Conservation (phyloP, 1,139 yeast genomes). For the Kodamaea plutei region DNA sequence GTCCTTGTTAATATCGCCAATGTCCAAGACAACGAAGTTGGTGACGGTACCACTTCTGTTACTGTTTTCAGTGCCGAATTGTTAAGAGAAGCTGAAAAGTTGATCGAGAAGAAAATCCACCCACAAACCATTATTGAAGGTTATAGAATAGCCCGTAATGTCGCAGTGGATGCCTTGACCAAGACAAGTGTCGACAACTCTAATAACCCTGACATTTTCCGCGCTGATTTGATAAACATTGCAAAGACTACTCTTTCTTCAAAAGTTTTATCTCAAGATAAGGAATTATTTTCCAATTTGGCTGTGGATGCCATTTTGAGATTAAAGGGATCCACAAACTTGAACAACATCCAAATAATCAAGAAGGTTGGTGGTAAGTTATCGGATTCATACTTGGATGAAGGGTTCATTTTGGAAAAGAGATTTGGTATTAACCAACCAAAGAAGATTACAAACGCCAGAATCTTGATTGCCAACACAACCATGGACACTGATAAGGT, state of each 20-base stretch:
- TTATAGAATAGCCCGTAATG: slow-evolving; percentile 78
- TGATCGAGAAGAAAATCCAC: slow-evolving; percentile 89
- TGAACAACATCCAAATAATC: slow-evolving; percentile 90
- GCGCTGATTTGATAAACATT: slow-evolving; percentile 74
- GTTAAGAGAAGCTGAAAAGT: slow-evolving; percentile 89
- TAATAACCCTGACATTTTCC: slow-evolving; percentile 56
- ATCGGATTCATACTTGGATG: slow-evolving; percentile 89
- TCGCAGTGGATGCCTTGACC: slow-evolving; percentile 79
- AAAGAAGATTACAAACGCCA: slow-evolving; percentile 76
- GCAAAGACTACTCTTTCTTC: slow-evolving; percentile 94
- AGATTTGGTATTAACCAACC: slow-evolving; percentile 94
- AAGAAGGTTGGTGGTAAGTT: slow-evolving; percentile 92
- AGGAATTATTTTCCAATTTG: slow-evolving; percentile 78
- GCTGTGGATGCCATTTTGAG: slow-evolving; percentile 95
- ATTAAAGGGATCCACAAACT: slow-evolving; percentile 88
- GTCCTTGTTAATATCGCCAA: slow-evolving; percentile 93
- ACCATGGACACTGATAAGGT: slow-evolving; percentile 98
- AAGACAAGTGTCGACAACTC: slow-evolving; percentile 76
- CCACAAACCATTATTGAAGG: slow-evolving; percentile 98
- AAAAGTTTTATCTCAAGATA: slow-evolving; percentile 91
- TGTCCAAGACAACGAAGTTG: slow-evolving; percentile 98
- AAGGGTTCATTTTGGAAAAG: slow-evolving; percentile 89
- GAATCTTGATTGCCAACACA: slow-evolving; percentile 88
- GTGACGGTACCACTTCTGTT: slow-evolving; percentile 99
- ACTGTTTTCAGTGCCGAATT: slow-evolving; percentile 87